A percentile compares a stretch with the other conserved stretches of the same genome.
These are phyloP conservation scores for Naegleria lovaniensis DNA, from an alignment of 208 protist species.

Conservation along the genomic window DNA sequence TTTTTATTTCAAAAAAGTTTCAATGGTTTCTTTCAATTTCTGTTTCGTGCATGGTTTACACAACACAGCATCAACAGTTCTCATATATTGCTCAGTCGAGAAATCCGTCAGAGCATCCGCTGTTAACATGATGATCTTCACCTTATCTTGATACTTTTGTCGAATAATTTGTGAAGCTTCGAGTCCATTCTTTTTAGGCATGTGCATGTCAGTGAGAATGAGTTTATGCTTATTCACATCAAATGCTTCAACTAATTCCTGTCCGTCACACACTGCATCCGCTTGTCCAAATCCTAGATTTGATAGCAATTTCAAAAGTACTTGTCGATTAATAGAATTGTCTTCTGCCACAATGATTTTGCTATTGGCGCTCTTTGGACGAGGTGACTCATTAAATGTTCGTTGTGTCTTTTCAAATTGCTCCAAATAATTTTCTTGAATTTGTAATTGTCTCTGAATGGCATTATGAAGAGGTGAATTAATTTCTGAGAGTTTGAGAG, in stretches of 20 bases:
- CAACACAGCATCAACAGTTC: background rate
- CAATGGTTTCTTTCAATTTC: background rate
- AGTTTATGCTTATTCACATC: background rate
- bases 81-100: background rate
- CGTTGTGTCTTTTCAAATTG: background rate
- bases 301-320: background rate
- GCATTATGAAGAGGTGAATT: background rate
- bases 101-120: background rate
- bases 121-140: background rate
- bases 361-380: background rate
- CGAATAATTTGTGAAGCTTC: background rate
- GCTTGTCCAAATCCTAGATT: background rate
- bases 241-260: background rate
- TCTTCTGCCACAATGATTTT: background rate
- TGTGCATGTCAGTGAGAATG: background rate
- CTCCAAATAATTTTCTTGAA: background rate
- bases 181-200: background rate
- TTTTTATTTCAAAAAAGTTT: background rate
- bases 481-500: too few relatives aligned
- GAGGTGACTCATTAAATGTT: background rate
- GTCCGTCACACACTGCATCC: background rate
- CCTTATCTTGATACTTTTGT: background rate
- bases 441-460: background rate
- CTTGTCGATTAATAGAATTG: background rate
- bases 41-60: background rate